Percentiles rank a stretch among this genome's conserved stretches.
Evolutionary conservation across 176 grass and related monocot species (phyloP).

Genomic region (Carex kokanica): DNA sequence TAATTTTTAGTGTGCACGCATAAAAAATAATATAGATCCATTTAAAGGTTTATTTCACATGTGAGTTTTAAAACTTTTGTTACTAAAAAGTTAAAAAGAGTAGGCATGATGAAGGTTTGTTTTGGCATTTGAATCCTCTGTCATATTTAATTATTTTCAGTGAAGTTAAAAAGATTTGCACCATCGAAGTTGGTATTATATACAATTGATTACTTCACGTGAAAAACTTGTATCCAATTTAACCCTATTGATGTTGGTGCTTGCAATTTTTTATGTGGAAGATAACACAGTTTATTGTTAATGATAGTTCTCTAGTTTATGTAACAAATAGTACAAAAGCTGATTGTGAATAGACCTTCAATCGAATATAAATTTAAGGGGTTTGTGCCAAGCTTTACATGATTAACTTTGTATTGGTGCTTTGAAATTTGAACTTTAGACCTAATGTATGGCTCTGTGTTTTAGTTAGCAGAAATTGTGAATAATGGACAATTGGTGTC

Average conservation of each 20-base stretch:
- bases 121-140: too few relatives aligned
- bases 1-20: too few relatives aligned
- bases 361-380: background rate
- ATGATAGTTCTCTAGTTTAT: background rate
- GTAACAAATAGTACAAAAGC: background rate
- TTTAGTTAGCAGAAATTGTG: conserved; percentile 83
- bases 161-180: background rate
- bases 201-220: background rate
- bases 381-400: background rate
- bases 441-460: background rate
- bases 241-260: background rate
- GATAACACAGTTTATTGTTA: background rate
- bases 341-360: background rate
- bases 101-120: too few relatives aligned
- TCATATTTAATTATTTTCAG: background rate
- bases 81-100: too few relatives aligned
- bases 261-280: background rate
- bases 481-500: conserved; percentile 87
- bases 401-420: background rate
- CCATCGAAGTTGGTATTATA: background rate
- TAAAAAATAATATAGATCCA: too few relatives aligned
- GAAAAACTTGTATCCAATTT: background rate
- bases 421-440: background rate
- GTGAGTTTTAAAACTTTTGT: too few relatives aligned
- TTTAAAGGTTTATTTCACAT: too few relatives aligned